Evolutionary conservation across 345 rosid species (phyloP).

Genomic region (Linum usitatissimum): DNA sequence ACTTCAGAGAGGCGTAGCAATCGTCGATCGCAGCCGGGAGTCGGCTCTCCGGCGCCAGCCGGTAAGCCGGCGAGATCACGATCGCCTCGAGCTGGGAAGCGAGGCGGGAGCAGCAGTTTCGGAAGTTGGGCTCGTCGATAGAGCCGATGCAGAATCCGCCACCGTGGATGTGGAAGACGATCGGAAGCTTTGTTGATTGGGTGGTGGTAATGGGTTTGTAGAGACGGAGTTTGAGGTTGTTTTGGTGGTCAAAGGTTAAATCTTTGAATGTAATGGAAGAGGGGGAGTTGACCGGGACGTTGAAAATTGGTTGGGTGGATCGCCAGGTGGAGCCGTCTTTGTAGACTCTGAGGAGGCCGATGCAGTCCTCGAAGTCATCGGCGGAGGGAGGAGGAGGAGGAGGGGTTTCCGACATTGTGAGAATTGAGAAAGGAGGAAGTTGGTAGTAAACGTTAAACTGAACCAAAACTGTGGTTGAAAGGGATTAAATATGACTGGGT

Average conservation of each 20-base stretch:
- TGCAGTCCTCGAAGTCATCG: constrained; percentile 41
- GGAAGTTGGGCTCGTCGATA: not conserved
- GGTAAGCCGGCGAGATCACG: constrained; percentile 1
- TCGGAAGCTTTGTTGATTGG: not conserved
- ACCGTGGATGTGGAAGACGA: not conserved
- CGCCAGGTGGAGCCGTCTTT: constrained; percentile 54
- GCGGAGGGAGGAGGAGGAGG: constrained; percentile 18
- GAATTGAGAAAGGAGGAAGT: too few species aligned
- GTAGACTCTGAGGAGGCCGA: constrained; percentile 49
- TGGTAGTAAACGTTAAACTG: too few species aligned
- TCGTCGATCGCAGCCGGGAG: constrained; percentile 3
- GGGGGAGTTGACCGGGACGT: constrained; percentile 31
- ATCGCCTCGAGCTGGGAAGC: not conserved
- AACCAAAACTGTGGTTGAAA: too few species aligned
- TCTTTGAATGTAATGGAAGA: constrained; percentile 51
- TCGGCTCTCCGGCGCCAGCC: constrained; percentile 5
- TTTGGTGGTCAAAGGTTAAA: constrained; percentile 24
- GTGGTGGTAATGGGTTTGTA: constrained; percentile 20
- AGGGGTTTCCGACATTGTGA: constrained; percentile 12
- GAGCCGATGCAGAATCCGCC: not conserved
- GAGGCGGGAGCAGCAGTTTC: not conserved
- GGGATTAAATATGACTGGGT: too few species aligned
- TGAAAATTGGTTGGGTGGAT: constrained; percentile 16
- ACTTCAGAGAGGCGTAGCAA: not conserved
- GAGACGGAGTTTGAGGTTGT: constrained; percentile 35